Percentiles rank a stretch among this genome's conserved stretches.
Evolutionary conservation across 345 rosid genomes (phyloP).

Genomic region (Melaleuca alternifolia): DNA sequence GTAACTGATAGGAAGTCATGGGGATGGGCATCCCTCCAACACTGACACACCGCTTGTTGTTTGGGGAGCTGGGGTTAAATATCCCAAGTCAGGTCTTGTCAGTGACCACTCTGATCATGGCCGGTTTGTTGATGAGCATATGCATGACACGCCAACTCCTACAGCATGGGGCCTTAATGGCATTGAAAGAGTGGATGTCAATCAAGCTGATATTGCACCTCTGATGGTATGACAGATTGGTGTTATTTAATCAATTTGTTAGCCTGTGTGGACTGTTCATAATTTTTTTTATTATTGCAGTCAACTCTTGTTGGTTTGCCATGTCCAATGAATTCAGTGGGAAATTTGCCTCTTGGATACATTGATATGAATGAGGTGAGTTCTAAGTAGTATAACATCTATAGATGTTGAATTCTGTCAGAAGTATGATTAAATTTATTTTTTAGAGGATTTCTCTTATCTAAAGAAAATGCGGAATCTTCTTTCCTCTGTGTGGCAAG

Average conservation of each 20-base stretch:
- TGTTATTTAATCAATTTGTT: not conserved
- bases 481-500: not conserved
- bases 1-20: constrained; percentile 69
- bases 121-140: constrained; percentile 74
- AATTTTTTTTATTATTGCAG: constrained; percentile 25
- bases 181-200: constrained; percentile 90
- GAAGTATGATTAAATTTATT: not conserved
- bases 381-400: not conserved
- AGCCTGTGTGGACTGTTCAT: not conserved
- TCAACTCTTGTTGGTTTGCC: constrained; percentile 89
- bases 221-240: constrained; percentile 48
- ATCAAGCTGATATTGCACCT: constrained; percentile 97
- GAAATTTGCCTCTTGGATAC: constrained; percentile 84
- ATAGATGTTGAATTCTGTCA: not conserved
- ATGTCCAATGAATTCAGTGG: constrained; percentile 87
- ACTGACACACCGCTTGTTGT: constrained; percentile 96
- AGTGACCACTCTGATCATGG: constrained; percentile 42
- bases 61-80: constrained; percentile 90
- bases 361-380: constrained; percentile 65
- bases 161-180: constrained; percentile 65
- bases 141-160: constrained; percentile 82
- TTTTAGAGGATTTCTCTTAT: not conserved
- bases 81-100: constrained; percentile 44
- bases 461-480: not conserved
- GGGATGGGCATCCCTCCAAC: constrained; percentile 90